Evolutionary conservation across 2,329 filamentous ascomycete species (phyloP).

Genomic region (Diaporthe destruens): DNA sequence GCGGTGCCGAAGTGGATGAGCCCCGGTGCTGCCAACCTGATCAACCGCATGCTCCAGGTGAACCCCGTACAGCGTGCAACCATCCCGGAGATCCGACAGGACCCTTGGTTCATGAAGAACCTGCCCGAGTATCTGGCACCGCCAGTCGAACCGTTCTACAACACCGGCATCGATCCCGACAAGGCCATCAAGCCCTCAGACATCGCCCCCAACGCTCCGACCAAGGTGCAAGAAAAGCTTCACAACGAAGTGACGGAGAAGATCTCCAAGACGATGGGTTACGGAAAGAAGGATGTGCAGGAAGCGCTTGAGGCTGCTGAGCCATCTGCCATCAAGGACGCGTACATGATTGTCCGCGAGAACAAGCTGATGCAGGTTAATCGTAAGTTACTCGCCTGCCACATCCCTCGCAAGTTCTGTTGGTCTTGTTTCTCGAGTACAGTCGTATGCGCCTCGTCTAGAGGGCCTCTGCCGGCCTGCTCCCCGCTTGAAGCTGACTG

Average conservation of each 20-base stretch:
- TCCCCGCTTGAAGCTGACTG: slow-evolving; percentile 46
- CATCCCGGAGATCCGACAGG: slow-evolving; percentile 91
- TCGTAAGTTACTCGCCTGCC: slow-evolving; percentile 70
- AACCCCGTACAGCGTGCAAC: slow-evolving; percentile 95
- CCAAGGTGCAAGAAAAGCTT: slow-evolving; percentile 86
- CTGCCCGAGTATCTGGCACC: slow-evolving; percentile 88
- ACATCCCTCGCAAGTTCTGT: neutral
- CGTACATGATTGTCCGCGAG: slow-evolving; percentile 96
- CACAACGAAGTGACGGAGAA: slow-evolving; percentile 95
- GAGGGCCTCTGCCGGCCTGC: slow-evolving; percentile 11
- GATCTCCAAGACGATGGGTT: slow-evolving; percentile 98
- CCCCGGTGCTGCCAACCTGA: slow-evolving; percentile 82
- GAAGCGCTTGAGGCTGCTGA: slow-evolving; percentile 93
- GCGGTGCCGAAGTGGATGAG: slow-evolving; percentile 93
- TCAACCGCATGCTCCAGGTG: slow-evolving; percentile 93
- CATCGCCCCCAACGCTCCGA: slow-evolving; percentile 82
- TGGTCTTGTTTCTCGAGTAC: slow-evolving; percentile 16
- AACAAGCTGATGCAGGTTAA: slow-evolving; percentile 97
- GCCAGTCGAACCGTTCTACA: slow-evolving; percentile 90
- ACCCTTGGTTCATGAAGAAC: slow-evolving; percentile 93
- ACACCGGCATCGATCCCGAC: slow-evolving; percentile 93
- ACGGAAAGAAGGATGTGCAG: slow-evolving; percentile 93
- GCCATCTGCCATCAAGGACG: slow-evolving; percentile 98
- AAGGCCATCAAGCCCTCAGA: slow-evolving; percentile 88
- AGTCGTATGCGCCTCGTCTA: neutral